Evolutionary conservation across 257 asterid species (phyloP).

Genomic region (Galeopsis tetrahit): DNA sequence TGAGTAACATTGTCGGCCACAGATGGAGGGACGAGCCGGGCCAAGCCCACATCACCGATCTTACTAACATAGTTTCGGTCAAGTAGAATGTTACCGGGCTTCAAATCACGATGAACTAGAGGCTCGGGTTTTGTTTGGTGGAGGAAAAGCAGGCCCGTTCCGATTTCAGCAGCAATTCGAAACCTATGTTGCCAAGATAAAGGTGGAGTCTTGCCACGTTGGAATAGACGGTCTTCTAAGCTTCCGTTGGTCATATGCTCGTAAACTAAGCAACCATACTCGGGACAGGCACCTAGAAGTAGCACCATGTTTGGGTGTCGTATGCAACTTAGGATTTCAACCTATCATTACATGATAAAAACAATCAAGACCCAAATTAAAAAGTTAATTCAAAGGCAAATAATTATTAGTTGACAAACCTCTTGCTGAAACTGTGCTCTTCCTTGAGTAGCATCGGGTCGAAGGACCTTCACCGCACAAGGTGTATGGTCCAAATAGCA

Average conservation of each 20-base stretch:
- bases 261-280: slow-evolving; percentile 90
- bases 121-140: slow-evolving; percentile 98
- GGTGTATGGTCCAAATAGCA: slow-evolving; percentile 89
- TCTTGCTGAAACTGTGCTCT: slow-evolving; percentile 95
- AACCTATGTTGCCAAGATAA: slow-evolving; percentile 88
- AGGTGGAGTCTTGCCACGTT: slow-evolving; percentile 67
- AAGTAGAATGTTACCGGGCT: slow-evolving; percentile 84
- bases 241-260: slow-evolving; percentile 91
- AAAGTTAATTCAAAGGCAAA: not conserved
- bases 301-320: slow-evolving; percentile 97
- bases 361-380: not conserved
- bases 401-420: slow-evolving; percentile 43
- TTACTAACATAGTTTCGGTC: slow-evolving; percentile 87
- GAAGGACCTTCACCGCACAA: slow-evolving; percentile 92
- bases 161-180: slow-evolving; percentile 82
- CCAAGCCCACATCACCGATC: slow-evolving; percentile 90
- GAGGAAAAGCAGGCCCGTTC: slow-evolving; percentile 82
- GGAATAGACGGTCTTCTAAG: slow-evolving; percentile 82
- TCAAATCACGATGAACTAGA: slow-evolving; percentile 84
- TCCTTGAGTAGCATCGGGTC: slow-evolving; percentile 97
- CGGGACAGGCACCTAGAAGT: slow-evolving; percentile 96
- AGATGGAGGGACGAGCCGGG: slow-evolving; percentile 92
- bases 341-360: slow-evolving; percentile 44
- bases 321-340: slow-evolving; percentile 86
- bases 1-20: slow-evolving; percentile 85